Evolutionary conservation across 2,329 filamentous ascomycete species (phyloP).

Genomic region (Exutisphaerella laricina): DNA sequence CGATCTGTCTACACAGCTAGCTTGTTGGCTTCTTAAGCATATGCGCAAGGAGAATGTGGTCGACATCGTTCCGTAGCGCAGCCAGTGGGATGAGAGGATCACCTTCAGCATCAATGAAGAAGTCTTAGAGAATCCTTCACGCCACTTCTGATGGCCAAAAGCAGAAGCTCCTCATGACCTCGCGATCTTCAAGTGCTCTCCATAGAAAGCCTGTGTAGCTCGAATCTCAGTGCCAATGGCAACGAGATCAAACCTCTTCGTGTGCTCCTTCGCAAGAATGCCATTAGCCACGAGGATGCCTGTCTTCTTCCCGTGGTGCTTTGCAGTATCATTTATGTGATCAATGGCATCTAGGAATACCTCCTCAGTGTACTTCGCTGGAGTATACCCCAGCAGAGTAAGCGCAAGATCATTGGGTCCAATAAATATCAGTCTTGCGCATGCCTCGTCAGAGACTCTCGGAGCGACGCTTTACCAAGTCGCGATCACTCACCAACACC

Average conservation of each 20-base stretch:
- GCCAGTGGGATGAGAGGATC: too few relatives aligned
- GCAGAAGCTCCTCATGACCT: too few relatives aligned
- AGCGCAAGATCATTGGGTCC: constrained; percentile 53
- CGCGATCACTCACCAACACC: too few relatives aligned
- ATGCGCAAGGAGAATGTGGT: too few relatives aligned
- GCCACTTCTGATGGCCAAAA: too few relatives aligned
- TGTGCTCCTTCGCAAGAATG: constrained; percentile 43
- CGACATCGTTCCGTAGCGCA: too few relatives aligned
- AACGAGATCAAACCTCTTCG: constrained; percentile 49
- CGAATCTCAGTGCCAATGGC: constrained; percentile 26
- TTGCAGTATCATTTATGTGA: constrained; percentile 50
- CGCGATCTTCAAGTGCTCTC: constrained; percentile 1
- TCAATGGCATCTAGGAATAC: constrained; percentile 47
- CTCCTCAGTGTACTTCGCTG: constrained; percentile 37
- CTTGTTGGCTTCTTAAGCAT: too few relatives aligned
- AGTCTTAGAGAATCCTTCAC: too few relatives aligned
- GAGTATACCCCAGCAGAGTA: constrained; percentile 47
- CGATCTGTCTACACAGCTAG: too few relatives aligned
- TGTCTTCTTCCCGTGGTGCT: constrained; percentile 59
- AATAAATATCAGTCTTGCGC: constrained; percentile 44
- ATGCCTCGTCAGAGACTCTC: too few relatives aligned
- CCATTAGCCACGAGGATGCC: constrained; percentile 49
- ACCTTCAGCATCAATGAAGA: too few relatives aligned
- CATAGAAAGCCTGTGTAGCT: constrained; percentile 29
- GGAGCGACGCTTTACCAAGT: too few relatives aligned